phyloP scores from a whole-genome alignment of 805 yeast species.

The Candida hispaniensis region DNA sequence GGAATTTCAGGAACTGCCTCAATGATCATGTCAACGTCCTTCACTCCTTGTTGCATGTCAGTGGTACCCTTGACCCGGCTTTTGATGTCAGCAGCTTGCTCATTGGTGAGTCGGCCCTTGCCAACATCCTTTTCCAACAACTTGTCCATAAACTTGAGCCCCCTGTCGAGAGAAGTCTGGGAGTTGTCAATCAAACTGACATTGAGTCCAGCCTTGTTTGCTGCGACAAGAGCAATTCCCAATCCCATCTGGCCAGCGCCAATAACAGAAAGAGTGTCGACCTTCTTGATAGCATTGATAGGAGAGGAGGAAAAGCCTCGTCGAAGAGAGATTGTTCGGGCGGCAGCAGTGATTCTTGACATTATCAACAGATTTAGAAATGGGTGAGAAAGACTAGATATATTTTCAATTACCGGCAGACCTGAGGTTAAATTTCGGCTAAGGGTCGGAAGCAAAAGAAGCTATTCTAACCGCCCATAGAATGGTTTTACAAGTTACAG shows the following conservation, averaged over 20 bases:
- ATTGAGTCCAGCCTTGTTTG: conserved; percentile 30
- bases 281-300: conserved; percentile 9
- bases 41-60: conserved; percentile 23
- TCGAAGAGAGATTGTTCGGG: conserved; percentile 11
- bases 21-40: conserved; percentile 31
- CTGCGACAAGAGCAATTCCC: conserved; percentile 36
- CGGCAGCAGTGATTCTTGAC: conserved; percentile 8
- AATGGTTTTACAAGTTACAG: no score
- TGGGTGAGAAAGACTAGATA: no score
- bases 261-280: conserved; percentile 29
- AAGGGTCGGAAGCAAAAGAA: no score
- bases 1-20: conserved; percentile 37
- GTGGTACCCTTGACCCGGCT: conserved; percentile 23
- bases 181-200: conserved; percentile 31
- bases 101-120: conserved; percentile 29
- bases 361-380: no score
- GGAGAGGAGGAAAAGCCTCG: conserved; percentile 6
- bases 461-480: no score
- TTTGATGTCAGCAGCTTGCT: conserved; percentile 26
- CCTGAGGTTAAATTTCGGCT: not conserved
- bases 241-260: conserved; percentile 39
- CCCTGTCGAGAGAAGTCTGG: conserved; percentile 27
- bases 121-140: conserved; percentile 31
- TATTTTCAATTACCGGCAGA: not conserved
- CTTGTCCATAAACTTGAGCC: conserved; percentile 30